Conservation (phyloP, 306 rosid genomes). For the Dryas drummondii region DNA sequence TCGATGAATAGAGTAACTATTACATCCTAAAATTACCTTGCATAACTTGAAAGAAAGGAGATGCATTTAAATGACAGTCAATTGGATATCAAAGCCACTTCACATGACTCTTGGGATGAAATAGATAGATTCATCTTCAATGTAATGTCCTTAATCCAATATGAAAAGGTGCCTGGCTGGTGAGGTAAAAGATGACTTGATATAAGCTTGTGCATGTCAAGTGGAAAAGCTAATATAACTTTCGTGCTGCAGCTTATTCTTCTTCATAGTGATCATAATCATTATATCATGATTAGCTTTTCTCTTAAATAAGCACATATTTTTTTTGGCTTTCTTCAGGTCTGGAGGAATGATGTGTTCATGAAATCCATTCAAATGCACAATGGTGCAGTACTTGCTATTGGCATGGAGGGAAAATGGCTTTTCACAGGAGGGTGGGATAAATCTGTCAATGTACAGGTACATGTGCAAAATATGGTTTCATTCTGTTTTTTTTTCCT, state of each 20-base stretch:
- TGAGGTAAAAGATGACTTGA: slow-evolving; percentile 1
- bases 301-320: slow-evolving; percentile 20
- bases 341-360: slow-evolving; percentile 77
- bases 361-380: slow-evolving; percentile 58
- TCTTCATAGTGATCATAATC: neutral
- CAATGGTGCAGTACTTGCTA: slow-evolving; percentile 66
- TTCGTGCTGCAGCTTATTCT: neutral
- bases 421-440: slow-evolving; percentile 91
- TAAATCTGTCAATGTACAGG: slow-evolving; percentile 81
- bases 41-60: slow-evolving; percentile 1
- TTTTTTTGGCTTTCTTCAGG: slow-evolving; percentile 45
- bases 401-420: slow-evolving; percentile 55
- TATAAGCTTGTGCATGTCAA: neutral
- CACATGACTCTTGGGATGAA: neutral
- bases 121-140: neutral
- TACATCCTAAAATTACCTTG: slow-evolving; percentile 7
- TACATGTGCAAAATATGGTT: slow-evolving; percentile 32
- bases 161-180: neutral
- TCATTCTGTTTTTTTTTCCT: neutral
- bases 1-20: neutral
- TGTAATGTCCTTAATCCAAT: neutral
- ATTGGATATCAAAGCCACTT: neutral
- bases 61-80: neutral
- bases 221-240: neutral
- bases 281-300: neutral